A percentile compares a stretch with the other conserved stretches of the same genome.
phyloP scores from a whole-genome alignment of 371 early-diverging fungal genomes.

The Umbelopsis sp. region DNA sequence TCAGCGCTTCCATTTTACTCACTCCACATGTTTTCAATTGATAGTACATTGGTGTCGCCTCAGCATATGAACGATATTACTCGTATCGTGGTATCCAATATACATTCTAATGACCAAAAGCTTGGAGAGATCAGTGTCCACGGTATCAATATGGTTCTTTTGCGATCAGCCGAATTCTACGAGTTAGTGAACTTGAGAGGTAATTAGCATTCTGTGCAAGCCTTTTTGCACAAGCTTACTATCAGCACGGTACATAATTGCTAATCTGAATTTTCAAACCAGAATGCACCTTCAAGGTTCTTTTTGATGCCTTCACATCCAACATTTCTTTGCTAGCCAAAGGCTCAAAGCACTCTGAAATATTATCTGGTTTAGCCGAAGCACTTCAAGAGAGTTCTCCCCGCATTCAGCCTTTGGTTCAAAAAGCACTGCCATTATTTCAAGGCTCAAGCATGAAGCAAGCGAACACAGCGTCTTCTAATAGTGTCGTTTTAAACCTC shows the following conservation, averaged over 20 bases:
- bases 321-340: background rate
- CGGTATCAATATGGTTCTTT: constrained; percentile 35
- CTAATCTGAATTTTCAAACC: constrained; percentile 16
- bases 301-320: background rate
- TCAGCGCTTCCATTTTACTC: background rate
- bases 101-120: background rate
- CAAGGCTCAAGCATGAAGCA: background rate
- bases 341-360: background rate
- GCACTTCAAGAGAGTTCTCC: constrained; percentile 21
- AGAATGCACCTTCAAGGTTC: background rate
- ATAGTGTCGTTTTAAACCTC: constrained; percentile 14
- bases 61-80: background rate
- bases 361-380: background rate
- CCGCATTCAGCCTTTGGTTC: background rate
- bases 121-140: background rate
- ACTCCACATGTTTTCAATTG: background rate
- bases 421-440: constrained; percentile 11
- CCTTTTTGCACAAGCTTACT: no score
- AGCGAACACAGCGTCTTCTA: background rate
- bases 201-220: constrained; percentile 24
- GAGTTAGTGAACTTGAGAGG: constrained; percentile 56
- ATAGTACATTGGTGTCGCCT: background rate
- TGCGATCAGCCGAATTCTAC: constrained; percentile 63
- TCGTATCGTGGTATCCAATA: background rate
- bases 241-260: constrained; percentile 24